A percentile compares a stretch with the other conserved stretches of the same genome.
phyloP scores from a whole-genome alignment of 1,284 basidiomycete genomes.

The Rhizoctonia solani region DNA sequence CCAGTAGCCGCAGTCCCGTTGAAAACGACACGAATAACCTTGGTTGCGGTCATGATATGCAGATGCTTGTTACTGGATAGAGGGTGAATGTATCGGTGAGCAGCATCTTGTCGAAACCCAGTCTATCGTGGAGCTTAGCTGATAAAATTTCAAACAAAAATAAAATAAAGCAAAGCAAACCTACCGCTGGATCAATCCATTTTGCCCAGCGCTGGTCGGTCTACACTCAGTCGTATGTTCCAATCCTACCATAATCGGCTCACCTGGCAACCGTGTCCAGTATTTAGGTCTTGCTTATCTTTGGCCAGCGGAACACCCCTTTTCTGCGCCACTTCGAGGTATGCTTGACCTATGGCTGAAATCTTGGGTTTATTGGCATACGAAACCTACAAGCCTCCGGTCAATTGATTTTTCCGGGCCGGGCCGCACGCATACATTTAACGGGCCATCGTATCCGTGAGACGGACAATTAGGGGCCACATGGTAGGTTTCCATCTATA shows the following conservation, averaged over 20 bases:
- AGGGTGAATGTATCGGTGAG: conserved; percentile 21
- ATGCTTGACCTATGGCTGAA: conserved; percentile 7
- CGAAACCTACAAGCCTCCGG: background rate
- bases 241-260: background rate
- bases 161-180: background rate
- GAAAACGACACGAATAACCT: conserved; percentile 6
- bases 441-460: conserved; percentile 21
- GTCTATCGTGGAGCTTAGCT: conserved; percentile 4
- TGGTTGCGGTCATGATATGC: conserved; percentile 15
- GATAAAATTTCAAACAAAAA: background rate
- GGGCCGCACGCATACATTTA: background rate
- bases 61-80: conserved; percentile 14
- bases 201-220: conserved; percentile 7
- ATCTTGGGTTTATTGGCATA: conserved; percentile 15
- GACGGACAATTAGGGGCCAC: background rate
- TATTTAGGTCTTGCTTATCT: conserved; percentile 17
- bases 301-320: conserved; percentile 16
- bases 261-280: conserved; percentile 28
- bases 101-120: conserved; percentile 20
- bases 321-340: conserved; percentile 1
- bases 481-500: conserved; percentile 23
- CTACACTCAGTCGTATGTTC: background rate
- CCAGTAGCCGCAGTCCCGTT: conserved; percentile 25
- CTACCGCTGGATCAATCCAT: conserved; percentile 14
- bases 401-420: background rate